A percentile compares a stretch with the other conserved stretches of the same genome.
Evolutionary conservation across 345 rosid genomes (phyloP).

Genomic region (Geranium rotundifolium): DNA sequence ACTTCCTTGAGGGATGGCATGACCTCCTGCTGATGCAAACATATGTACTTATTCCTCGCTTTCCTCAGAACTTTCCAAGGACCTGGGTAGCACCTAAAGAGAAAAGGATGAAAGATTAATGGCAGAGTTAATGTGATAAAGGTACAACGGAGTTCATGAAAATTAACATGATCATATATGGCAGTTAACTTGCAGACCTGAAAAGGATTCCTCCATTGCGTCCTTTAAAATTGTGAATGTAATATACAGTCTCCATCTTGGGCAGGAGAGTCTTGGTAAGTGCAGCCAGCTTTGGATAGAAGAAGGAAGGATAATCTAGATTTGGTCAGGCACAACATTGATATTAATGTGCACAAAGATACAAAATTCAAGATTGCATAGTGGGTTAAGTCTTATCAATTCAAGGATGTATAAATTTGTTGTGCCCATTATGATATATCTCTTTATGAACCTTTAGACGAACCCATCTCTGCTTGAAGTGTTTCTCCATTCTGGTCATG

Average conservation of each 20-base stretch:
- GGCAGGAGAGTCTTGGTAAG: conserved; percentile 67
- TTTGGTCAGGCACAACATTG: conserved; percentile 20
- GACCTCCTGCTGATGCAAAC: conserved; percentile 59
- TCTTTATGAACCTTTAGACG: no score
- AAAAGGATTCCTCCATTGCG: conserved; percentile 74
- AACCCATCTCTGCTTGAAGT: no score
- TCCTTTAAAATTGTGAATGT: conserved; percentile 91
- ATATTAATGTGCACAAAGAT: not conserved
- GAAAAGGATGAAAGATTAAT: not conserved
- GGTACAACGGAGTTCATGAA: not conserved
- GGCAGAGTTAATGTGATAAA: no score
- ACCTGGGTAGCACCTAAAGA: conserved; percentile 69
- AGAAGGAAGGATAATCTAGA: conserved; percentile 80
- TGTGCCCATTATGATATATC: no score
- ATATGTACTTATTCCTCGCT: conserved; percentile 25
- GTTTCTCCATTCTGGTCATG: no score
- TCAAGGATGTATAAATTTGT: no score
- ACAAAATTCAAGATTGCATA: not conserved
- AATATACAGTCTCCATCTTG: conserved; percentile 77
- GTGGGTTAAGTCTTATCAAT: no score
- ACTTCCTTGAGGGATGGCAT: conserved; percentile 97
- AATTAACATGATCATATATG: no score
- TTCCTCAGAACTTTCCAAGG: conserved; percentile 80
- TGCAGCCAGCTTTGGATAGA: conserved; percentile 86
- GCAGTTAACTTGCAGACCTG: conserved; percentile 34